Evolutionary conservation across 2,329 filamentous ascomycete genomes (phyloP).

Genomic region (Arthrobotrys entomopaga): DNA sequence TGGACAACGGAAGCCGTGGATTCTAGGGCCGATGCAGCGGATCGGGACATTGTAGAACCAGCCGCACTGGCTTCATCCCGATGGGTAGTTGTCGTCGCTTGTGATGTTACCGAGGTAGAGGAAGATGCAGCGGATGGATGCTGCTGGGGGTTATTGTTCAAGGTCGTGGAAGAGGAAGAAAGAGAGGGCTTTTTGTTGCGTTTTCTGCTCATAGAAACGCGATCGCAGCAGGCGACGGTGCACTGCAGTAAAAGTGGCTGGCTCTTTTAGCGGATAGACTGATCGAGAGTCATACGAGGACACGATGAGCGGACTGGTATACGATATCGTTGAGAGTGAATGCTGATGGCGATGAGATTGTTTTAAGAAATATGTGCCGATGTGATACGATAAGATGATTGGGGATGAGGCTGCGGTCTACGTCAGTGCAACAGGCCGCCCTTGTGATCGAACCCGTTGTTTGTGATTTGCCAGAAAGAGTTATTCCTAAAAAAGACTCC

Average conservation of each 20-base stretch:
- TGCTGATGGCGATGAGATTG: background rate
- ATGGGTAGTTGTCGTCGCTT: conserved; percentile 48
- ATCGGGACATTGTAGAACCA: conserved; percentile 46
- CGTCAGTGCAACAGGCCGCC: background rate
- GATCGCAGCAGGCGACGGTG: conserved; percentile 19
- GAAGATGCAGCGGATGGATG: conserved; percentile 46
- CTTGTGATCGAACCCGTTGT: conserved; percentile 43
- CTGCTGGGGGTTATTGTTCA: conserved; percentile 15
- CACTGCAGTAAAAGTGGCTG: conserved; percentile 5
- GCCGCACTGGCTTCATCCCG: conserved; percentile 47
- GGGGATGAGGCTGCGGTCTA: conserved; percentile 1
- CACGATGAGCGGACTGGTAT: background rate
- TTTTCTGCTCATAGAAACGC: conserved; percentile 56
- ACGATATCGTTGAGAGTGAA: background rate
- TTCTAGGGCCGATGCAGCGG: conserved; percentile 48
- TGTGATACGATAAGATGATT: conserved; percentile 13
- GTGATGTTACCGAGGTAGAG: conserved; percentile 45
- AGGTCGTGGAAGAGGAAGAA: conserved; percentile 27
- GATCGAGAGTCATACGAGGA: background rate
- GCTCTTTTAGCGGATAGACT: background rate
- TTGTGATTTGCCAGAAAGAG: conserved; percentile 26
- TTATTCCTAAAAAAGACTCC: too few relatives aligned
- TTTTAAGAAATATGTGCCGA: background rate
- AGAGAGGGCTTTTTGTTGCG: conserved; percentile 36
- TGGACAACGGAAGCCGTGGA: conserved; percentile 52